A percentile compares a stretch with the other conserved stretches of the same genome.
These are phyloP conservation scores for Myriosclerotinia curreyana DNA, from an alignment of 2,329 filamentous ascomycete species.

Conservation along the genomic window DNA sequence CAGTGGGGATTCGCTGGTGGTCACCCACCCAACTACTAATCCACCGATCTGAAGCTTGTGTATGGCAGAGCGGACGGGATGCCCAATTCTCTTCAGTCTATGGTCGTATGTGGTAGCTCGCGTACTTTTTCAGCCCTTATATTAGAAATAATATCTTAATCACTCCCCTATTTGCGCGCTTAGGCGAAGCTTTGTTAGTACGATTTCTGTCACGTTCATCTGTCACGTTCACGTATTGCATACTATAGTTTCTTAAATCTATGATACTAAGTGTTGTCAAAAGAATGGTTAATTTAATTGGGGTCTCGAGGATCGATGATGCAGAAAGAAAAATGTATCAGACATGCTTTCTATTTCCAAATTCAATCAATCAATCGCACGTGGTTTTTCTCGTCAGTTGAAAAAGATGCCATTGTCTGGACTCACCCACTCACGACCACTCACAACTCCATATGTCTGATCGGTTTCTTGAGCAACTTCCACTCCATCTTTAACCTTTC, in stretches of 20 bases:
- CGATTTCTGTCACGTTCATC: no score
- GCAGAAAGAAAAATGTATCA: no score
- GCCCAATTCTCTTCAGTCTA: constrained; percentile 15
- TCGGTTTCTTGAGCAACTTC: neutral
- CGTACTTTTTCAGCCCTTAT: accelerated
- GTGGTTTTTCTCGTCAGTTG: neutral
- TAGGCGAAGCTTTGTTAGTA: no score
- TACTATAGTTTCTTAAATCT: no score
- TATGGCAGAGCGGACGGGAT: constrained; percentile 17
- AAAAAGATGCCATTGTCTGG: neutral
- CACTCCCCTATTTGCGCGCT: no score
- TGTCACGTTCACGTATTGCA: no score
- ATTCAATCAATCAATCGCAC: neutral
- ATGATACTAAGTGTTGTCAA: no score
- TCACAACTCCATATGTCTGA: neutral
- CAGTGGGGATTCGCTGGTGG: constrained; percentile 9
- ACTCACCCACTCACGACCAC: neutral
- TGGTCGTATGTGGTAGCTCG: accelerated
- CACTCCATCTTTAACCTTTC: neutral
- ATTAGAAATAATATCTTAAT: neutral
- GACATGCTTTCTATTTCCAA: neutral
- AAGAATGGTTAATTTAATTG: no score
- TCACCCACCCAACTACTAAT: constrained; percentile 13
- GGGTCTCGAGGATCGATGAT: no score
- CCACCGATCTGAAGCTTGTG: constrained; percentile 15